Base-by-base conservation (phyloP, 345 rosid genomes). In the Hibiscus tridactylites region DNA sequence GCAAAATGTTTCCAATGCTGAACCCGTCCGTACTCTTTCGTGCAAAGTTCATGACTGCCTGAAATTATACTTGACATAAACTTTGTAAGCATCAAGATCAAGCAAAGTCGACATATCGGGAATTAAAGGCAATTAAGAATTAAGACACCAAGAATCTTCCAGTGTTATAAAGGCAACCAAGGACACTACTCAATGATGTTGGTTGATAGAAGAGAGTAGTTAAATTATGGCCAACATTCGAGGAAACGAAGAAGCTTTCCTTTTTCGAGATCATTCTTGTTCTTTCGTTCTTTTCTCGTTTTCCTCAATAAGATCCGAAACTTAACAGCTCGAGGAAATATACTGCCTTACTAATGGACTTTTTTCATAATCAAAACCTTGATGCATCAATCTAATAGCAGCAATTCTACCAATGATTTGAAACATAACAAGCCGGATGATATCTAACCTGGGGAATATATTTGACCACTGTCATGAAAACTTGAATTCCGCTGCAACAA, bases 21-120 rank as follows among this genome's bases (percentile, higher is more conserved):
- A 92, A 91, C 9, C 98, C 97, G 9, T 85, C 89, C 1, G 97
- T 93, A 83, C 98, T 91, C 76, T 93, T 91, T 73, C 90, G 85
- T 75, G 75, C 85, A 65, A 87, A 88, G 81, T 93, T 93, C 96
- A 93, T 87, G 70, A 79, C 68, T 3, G 88, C 97, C 98, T 93
- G 81, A 42, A 58, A 79, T 70, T 62, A 39, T 59, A 39, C 21
- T 65, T n/a, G 66, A 6, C 10, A 74, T 52, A 67, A 15, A 66
- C 9, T 62, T 17, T 31, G 70, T 52, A 52, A 73, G 62, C 62
- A n/a, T 54, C 29, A 11, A 11, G 26, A 54, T 13, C 16, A 17
- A 69, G 15, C 16, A 68, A 50, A 4, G n/a, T 50, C 56, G 17
- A 4, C 56, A 16, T 16, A 15, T 50, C 8, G 2, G 4, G 56